These are phyloP conservation scores for Lepiota subincarnata DNA, from an alignment of 768 basidiomycete genomes.

Conservation along the genomic window DNA sequence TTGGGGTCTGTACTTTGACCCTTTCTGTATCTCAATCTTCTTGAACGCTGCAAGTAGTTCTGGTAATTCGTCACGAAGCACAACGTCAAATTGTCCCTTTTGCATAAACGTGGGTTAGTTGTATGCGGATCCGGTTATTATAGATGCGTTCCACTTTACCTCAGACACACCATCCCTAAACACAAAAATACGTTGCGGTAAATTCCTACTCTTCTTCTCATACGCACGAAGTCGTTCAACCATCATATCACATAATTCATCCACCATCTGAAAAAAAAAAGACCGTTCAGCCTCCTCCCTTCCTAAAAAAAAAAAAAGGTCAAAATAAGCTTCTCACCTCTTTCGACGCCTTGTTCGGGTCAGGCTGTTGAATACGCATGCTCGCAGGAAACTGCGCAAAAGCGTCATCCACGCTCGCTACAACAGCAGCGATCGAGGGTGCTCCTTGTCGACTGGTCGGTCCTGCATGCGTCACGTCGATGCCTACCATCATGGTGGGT, in stretches of 20 bases:
- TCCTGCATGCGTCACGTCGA: conserved; percentile 80
- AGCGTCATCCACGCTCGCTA: conserved; percentile 64
- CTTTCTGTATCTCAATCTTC: conserved; percentile 38
- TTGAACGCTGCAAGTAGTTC: conserved; percentile 59
- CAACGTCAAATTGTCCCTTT: conserved; percentile 70
- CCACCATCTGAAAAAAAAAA: conserved; percentile 63
- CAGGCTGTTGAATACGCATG: conserved; percentile 50
- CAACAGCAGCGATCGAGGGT: conserved; percentile 81
- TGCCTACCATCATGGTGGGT: conserved; percentile 80
- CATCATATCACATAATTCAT: conserved; percentile 62
- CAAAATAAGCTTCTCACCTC: conserved; percentile 26
- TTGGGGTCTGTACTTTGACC: conserved; percentile 50
- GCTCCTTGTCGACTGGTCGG: conserved; percentile 64
- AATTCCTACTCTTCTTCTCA: conserved; percentile 45
- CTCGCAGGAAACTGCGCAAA: conserved; percentile 81
- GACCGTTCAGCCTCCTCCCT: too few species aligned
- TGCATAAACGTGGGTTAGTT: neutral
- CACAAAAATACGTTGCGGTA: conserved; percentile 68
- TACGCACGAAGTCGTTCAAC: conserved; percentile 62
- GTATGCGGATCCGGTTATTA: neutral
- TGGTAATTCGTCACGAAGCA: conserved; percentile 57
- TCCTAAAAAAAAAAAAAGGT: neutral
- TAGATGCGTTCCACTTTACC: conserved; percentile 32
- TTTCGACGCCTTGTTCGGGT: conserved; percentile 35
- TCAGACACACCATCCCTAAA: conserved; percentile 84